Evolutionary conservation across 352 stramenopile species (phyloP).

Genomic region (Thalassiosira hispida): DNA sequence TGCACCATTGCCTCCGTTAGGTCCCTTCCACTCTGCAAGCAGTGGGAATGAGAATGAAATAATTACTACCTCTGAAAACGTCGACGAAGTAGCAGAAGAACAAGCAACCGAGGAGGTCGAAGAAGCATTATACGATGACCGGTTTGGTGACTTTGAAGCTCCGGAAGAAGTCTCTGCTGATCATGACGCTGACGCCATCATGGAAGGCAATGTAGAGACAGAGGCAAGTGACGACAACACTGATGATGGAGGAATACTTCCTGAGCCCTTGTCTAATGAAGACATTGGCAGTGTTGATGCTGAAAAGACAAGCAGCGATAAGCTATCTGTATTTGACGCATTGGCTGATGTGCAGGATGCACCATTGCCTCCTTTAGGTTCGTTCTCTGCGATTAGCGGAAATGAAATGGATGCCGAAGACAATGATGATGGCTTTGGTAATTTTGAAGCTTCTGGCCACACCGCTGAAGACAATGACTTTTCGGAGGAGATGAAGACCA

Average conservation of each 20-base stretch:
- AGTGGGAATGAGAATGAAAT: not conserved
- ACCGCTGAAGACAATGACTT: conserved; percentile 2
- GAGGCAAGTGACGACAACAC: not conserved
- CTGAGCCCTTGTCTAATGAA: too few species aligned
- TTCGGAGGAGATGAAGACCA: conserved; percentile 13
- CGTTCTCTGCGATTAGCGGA: not conserved
- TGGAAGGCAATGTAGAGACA: not conserved
- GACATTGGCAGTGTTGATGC: too few species aligned
- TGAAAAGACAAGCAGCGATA: conserved; percentile 1
- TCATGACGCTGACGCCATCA: not conserved
- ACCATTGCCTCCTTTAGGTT: conserved; percentile 23
- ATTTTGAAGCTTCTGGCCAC: conserved; percentile 14
- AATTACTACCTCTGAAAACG: too few species aligned
- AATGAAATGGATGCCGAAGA: not conserved
- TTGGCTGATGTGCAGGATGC: conserved; percentile 41
- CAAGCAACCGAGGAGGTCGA: not conserved
- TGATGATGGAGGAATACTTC: not conserved
- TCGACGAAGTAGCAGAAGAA: too few species aligned
- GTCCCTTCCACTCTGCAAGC: not conserved
- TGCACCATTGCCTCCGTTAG: conserved; percentile 17
- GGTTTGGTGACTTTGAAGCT: conserved; percentile 29
- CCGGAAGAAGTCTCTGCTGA: not conserved
- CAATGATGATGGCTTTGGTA: conserved; percentile 11
- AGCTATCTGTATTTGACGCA: conserved; percentile 36
- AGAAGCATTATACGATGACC: conserved; percentile 5